Evolutionary conservation across 768 basidiomycete species (phyloP).

Genomic region (Leccinum rimulosum): DNA sequence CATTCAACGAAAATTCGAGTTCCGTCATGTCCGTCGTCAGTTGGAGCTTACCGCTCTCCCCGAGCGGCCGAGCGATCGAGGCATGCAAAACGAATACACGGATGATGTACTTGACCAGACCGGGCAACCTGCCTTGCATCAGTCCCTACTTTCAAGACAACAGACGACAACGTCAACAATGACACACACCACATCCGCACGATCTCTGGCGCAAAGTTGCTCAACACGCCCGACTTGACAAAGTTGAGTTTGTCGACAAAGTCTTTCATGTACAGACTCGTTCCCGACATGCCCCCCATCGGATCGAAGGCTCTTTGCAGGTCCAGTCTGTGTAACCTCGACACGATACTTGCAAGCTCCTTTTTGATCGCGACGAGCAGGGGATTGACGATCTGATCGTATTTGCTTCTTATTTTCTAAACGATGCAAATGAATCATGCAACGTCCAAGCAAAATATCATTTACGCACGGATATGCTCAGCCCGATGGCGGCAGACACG

Average conservation of each 20-base stretch:
- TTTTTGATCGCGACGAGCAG: constrained; percentile 68
- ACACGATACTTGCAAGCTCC: constrained; percentile 74
- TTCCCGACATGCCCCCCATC: constrained; percentile 45
- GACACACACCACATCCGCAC: constrained; percentile 65
- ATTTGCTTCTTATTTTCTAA: constrained; percentile 35
- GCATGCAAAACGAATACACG: constrained; percentile 88
- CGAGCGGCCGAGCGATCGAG: constrained; percentile 86
- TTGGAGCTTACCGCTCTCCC: constrained; percentile 92
- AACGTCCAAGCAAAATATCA: background rate
- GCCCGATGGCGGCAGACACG: constrained; percentile 53
- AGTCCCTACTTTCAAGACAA: background rate
- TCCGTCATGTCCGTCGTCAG: constrained; percentile 96
- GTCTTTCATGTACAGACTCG: constrained; percentile 83
- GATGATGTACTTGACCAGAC: constrained; percentile 76
- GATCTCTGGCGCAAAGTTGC: constrained; percentile 70
- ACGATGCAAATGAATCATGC: background rate
- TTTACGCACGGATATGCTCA: constrained; percentile 55
- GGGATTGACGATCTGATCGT: constrained; percentile 59
- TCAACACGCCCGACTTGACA: constrained; percentile 77
- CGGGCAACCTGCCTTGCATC: constrained; percentile 45
- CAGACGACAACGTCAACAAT: background rate
- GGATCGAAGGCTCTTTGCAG: constrained; percentile 73
- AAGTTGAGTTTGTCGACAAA: constrained; percentile 80
- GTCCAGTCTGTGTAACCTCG: constrained; percentile 82
- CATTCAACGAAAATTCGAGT: constrained; percentile 87